These are phyloP conservation scores for Talaromyces sp. DNA, from an alignment of 2,329 filamentous ascomycete genomes.

Conservation along the genomic window DNA sequence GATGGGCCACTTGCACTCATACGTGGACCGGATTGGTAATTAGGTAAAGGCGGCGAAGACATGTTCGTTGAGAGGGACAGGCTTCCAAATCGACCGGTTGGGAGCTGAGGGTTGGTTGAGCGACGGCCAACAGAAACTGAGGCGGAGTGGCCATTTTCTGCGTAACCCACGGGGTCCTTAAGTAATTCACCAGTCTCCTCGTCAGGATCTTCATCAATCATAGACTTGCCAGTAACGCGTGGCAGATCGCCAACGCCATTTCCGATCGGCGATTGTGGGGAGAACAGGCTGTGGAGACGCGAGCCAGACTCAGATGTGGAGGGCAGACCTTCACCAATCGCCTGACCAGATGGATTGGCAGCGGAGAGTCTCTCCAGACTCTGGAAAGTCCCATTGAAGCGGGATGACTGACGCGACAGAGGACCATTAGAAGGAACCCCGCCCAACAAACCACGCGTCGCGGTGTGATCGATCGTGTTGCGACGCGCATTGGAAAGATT, in stretches of 20 bases:
- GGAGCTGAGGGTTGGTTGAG: slow-evolving; percentile 72
- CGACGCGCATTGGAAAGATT: slow-evolving; percentile 44
- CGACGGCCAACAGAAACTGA: slow-evolving; percentile 55
- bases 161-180: slow-evolving; percentile 67
- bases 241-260: slow-evolving; percentile 56
- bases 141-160: slow-evolving; percentile 65
- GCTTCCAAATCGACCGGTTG: slow-evolving; percentile 67
- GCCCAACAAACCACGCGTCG: slow-evolving; percentile 36
- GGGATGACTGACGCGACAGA: slow-evolving; percentile 56
- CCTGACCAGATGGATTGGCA: slow-evolving; percentile 46
- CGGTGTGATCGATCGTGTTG: slow-evolving; percentile 57
- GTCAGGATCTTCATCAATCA: slow-evolving; percentile 66
- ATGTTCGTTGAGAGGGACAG: slow-evolving; percentile 73
- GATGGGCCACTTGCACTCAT: slow-evolving; percentile 55
- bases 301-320: slow-evolving; percentile 51
- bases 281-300: slow-evolving; percentile 60
- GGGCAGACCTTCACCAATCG: slow-evolving; percentile 56
- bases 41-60: slow-evolving; percentile 59
- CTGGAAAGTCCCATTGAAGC: slow-evolving; percentile 65
- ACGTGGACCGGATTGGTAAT: slow-evolving; percentile 50
- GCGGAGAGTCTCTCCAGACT: slow-evolving; percentile 60
- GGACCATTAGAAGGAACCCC: slow-evolving; percentile 42
- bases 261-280: slow-evolving; percentile 62
- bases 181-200: slow-evolving; percentile 65
- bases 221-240: slow-evolving; percentile 61